These are phyloP conservation scores for Zasmidium angulare DNA, from an alignment of 2,329 filamentous ascomycete species.

Conservation along the genomic window DNA sequence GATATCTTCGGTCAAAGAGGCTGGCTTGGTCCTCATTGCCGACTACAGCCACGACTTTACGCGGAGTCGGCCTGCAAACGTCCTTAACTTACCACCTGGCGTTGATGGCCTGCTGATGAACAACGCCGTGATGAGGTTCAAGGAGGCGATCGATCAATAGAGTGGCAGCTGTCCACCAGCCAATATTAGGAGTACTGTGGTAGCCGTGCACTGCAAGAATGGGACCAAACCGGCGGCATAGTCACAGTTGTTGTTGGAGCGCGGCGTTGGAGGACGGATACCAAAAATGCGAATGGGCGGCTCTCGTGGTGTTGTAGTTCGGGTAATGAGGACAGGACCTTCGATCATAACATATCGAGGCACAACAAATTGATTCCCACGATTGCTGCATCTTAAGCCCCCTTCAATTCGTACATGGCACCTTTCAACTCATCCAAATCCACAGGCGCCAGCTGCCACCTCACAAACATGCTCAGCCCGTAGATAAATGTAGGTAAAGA, in stretches of 20 bases:
- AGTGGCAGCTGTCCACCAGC: too few relatives aligned
- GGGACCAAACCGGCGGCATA: neutral
- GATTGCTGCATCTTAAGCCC: conserved; percentile 51
- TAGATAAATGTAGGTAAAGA: conserved; percentile 56
- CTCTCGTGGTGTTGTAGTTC: too few relatives aligned
- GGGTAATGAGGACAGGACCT: too few relatives aligned
- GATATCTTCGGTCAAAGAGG: conserved; percentile 89
- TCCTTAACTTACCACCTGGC: conserved; percentile 67
- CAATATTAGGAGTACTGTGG: too few relatives aligned
- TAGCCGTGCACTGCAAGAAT: too few relatives aligned
- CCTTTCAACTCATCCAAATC: conserved; percentile 66
- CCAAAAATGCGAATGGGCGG: neutral
- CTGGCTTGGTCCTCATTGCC: conserved; percentile 86
- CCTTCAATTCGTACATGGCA: conserved; percentile 67
- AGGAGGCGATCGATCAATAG: conserved; percentile 69
- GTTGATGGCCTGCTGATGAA: conserved; percentile 84
- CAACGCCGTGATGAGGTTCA: conserved; percentile 88
- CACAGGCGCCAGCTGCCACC: conserved; percentile 66
- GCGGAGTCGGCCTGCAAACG: conserved; percentile 42
- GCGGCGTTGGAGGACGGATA: neutral
- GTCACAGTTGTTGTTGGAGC: neutral
- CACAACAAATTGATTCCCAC: too few relatives aligned
- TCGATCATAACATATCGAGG: too few relatives aligned
- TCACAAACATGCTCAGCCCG: conserved; percentile 59
- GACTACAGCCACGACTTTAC: conserved; percentile 61